Conservation (phyloP, 139 green algal genomes). For the Diplosphaera chodatii region DNA sequence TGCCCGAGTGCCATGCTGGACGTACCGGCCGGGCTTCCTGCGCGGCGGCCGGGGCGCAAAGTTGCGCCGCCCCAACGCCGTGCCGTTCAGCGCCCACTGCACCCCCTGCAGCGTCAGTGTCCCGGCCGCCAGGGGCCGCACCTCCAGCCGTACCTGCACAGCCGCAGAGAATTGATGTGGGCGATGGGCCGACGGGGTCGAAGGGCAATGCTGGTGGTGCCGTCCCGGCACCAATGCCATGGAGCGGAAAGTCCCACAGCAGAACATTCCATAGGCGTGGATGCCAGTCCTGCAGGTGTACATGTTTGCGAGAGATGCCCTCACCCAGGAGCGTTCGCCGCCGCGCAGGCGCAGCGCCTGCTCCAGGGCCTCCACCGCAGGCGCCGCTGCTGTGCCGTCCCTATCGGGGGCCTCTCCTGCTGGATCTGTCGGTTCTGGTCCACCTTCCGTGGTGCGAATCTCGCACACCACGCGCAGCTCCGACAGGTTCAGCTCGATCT, state of each 20-base stretch:
- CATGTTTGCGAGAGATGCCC: no score
- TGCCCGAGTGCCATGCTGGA: no score
- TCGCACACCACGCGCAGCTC: conserved; percentile 58
- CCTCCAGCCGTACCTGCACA: conserved; percentile 48
- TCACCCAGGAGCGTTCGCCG: conserved; percentile 16
- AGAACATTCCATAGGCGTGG: no score
- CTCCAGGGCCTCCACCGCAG: conserved; percentile 22
- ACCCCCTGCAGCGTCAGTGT: conserved; percentile 55
- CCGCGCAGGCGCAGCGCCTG: conserved; percentile 23
- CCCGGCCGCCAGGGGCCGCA: conserved; percentile 42
- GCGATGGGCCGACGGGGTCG: no score
- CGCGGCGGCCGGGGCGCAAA: conserved; percentile 35
- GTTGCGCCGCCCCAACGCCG: conserved; percentile 26
- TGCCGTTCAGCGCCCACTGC: conserved; percentile 54
- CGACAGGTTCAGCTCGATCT: conserved; percentile 52
- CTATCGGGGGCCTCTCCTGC: conserved; percentile 11
- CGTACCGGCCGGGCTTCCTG: neutral
- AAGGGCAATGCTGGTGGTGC: no score
- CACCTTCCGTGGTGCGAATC: conserved; percentile 16
- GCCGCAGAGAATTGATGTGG: no score
- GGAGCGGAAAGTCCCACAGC: no score
- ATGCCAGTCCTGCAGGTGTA: no score
- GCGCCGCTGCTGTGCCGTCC: neutral
- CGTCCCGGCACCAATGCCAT: no score
- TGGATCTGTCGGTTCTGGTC: no score